Percentiles rank a stretch among this genome's conserved stretches.
These are phyloP conservation scores for Pichia thaimueangensis DNA, from an alignment of 805 yeast species.

Conservation along the genomic window DNA sequence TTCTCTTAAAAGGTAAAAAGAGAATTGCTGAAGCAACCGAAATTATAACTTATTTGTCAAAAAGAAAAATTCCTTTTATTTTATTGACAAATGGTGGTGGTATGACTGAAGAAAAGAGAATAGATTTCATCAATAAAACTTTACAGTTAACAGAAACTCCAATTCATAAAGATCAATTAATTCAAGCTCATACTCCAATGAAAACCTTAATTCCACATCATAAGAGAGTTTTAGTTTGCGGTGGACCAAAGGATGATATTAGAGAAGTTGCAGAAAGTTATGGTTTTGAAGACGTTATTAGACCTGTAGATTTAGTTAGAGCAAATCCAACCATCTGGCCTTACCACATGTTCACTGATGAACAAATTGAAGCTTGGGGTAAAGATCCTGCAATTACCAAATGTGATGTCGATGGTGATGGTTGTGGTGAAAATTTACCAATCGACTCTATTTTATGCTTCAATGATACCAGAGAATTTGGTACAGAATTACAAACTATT, in stretches of 20 bases:
- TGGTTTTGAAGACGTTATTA: conserved; percentile 71
- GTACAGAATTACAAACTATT: conserved; percentile 74
- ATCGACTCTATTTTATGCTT: conserved; percentile 78
- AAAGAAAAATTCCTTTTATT: conserved; percentile 64
- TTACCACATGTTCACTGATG: conserved; percentile 47
- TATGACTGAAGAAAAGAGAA: conserved; percentile 36
- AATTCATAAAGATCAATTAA: conserved; percentile 56
- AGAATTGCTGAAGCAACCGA: conserved; percentile 60
- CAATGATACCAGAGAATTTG: conserved; percentile 86
- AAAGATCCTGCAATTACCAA: conserved; percentile 26
- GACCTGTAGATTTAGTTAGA: conserved; percentile 64
- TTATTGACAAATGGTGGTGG: conserved; percentile 92
- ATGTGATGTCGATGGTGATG: conserved; percentile 22
- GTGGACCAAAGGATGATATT: conserved; percentile 74
- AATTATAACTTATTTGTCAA: conserved; percentile 42
- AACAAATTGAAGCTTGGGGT: conserved; percentile 40
- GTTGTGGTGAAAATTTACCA: conserved; percentile 30
- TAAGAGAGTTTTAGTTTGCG: conserved; percentile 69
- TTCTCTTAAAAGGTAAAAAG: conserved; percentile 63
- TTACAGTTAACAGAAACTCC: conserved; percentile 34
- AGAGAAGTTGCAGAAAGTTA: conserved; percentile 66
- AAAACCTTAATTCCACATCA: conserved; percentile 48
- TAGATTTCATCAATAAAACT: conserved; percentile 39
- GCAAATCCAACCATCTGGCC: conserved; percentile 61
- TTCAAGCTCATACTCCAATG: conserved; percentile 87